Evolutionary conservation across 2,329 filamentous ascomycete species (phyloP).

Genomic region (Fusarium nelsonii): DNA sequence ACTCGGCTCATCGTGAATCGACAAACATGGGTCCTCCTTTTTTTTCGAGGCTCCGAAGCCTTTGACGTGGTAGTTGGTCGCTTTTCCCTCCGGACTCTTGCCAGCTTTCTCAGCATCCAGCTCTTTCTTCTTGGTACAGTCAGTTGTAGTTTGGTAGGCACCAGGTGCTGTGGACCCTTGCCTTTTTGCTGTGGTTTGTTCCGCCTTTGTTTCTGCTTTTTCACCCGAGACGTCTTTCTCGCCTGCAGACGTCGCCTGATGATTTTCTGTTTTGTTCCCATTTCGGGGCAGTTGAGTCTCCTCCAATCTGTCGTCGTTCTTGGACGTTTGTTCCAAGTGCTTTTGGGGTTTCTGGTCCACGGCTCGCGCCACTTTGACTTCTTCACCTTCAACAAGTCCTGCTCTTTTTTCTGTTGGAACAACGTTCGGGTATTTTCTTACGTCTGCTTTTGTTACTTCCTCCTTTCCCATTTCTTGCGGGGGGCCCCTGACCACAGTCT

Average conservation of each 20-base stretch:
- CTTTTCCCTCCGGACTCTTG: neutral
- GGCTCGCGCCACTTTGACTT: slow-evolving; percentile 25
- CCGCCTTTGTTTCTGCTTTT: slow-evolving; percentile 24
- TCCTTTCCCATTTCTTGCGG: neutral
- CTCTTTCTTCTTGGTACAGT: slow-evolving; percentile 14
- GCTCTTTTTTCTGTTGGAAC: slow-evolving; percentile 1
- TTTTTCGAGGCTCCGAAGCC: slow-evolving; percentile 11
- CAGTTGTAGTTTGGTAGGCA: slow-evolving; percentile 33
- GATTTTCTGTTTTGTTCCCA: slow-evolving; percentile 14
- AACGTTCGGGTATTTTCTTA: neutral
- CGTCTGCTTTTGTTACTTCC: neutral
- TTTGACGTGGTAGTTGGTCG: neutral
- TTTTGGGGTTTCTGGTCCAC: slow-evolving; percentile 10
- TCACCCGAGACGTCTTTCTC: slow-evolving; percentile 11
- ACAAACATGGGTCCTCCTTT: slow-evolving; percentile 28
- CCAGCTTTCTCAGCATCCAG: neutral
- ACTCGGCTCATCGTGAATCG: slow-evolving; percentile 36
- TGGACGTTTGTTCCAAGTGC: slow-evolving; percentile 4
- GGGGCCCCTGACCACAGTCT: slow-evolving; percentile 16
- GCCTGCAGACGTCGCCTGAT: slow-evolving; percentile 2
- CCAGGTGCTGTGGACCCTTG: slow-evolving; percentile 47
- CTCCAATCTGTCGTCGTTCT: slow-evolving; percentile 16
- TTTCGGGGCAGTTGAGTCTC: slow-evolving; percentile 9
- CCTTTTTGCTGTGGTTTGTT: slow-evolving; percentile 32
- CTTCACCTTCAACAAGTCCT: slow-evolving; percentile 9